A percentile compares a stretch with the other conserved stretches of the same genome.
phyloP scores from a whole-genome alignment of 495 filamentous ascomycete species.

The Wilcoxina mikolae region DNA sequence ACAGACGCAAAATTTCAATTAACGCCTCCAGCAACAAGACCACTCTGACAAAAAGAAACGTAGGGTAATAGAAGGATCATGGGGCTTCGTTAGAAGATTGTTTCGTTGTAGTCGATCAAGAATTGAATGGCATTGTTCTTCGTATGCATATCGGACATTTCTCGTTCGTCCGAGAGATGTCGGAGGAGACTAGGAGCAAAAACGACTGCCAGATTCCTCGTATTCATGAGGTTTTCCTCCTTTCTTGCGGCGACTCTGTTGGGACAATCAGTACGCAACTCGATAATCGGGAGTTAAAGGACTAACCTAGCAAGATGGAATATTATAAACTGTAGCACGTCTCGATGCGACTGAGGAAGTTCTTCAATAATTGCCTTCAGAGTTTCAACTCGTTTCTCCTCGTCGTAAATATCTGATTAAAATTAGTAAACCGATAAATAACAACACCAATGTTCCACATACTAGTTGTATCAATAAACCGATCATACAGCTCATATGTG shows the following conservation, averaged over 20 bases:
- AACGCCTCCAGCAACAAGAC: not conserved
- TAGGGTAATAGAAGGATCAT: not conserved
- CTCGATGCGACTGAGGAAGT: conserved; percentile 66
- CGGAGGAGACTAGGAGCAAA: conserved; percentile 97
- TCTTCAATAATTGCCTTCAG: conserved; percentile 56
- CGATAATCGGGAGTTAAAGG: not conserved
- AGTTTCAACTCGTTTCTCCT: conserved; percentile 47
- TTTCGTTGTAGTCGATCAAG: conserved; percentile 69
- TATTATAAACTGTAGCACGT: conserved; percentile 82
- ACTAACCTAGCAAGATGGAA: conserved; percentile 59
- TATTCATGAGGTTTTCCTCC: conserved; percentile 80
- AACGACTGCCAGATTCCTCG: conserved; percentile 87
- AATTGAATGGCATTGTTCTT: conserved; percentile 86
- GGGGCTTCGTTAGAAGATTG: conserved; percentile 42
- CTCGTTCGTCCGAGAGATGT: conserved; percentile 69
- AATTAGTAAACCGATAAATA: not conserved
- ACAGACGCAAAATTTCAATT: not conserved
- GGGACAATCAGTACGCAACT: conserved; percentile 2
- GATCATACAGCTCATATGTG: conserved; percentile 84
- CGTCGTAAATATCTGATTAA: conserved; percentile 37
- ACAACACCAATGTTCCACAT: conserved; percentile 25
- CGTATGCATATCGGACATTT: conserved; percentile 89
- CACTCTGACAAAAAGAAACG: too few relatives aligned
- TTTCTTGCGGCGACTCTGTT: conserved; percentile 64
- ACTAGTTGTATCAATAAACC: conserved; percentile 63